Base-by-base conservation (phyloP, 1,284 basidiomycete genomes). In the Ceratobasidium sp. region DNA sequence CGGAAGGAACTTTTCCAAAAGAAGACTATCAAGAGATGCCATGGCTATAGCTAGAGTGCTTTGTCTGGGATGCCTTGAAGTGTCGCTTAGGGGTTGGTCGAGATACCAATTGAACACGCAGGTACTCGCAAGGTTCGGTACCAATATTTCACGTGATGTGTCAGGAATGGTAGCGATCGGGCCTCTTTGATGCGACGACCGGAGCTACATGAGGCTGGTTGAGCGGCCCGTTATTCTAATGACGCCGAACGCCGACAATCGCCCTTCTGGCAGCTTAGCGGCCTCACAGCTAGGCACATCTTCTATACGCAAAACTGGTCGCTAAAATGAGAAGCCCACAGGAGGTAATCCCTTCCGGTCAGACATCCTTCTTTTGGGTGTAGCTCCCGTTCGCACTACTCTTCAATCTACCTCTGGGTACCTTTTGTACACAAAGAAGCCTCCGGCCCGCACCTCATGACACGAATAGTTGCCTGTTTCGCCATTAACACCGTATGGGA, bases 11-110 rank as follows among this genome's bases (percentile, higher is more conserved):
- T 67, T 76, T 52, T 76, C 73, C 54, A 76, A 57, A 38, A 76
- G 73, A 44, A 76, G 50, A 66, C 73, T 76, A 59, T 76, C 73
- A 23, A 76, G 73, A 27, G 62, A 67, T 59, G 73, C 62, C 73
- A 76, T 76, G 35, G 7, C 23, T 41, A n/a, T 35, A 48, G 38
- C 41, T 46, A 48, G 38, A 18, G 54, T 57, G 18, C n/a, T 57
- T 27, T 8, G 20, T 41, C 27, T 30, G 2, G 6, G 38, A n/a
- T 44, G 38, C 35, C 35, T 44, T 54, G 52, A 44, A 30, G 23
- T 55, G 18, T 41, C 38, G 48, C 16, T 23, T 54, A 20, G 33
- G 69, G 54, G 7, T n/a, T 57, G 35, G 50, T 38, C 18, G 20
- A 27, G 23, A 16, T 12, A n/a, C n/a, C 20, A 27, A 46, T 46